These are phyloP conservation scores for Sporothrix luriei DNA, from an alignment of 2,329 filamentous ascomycete genomes.

Conservation along the genomic window DNA sequence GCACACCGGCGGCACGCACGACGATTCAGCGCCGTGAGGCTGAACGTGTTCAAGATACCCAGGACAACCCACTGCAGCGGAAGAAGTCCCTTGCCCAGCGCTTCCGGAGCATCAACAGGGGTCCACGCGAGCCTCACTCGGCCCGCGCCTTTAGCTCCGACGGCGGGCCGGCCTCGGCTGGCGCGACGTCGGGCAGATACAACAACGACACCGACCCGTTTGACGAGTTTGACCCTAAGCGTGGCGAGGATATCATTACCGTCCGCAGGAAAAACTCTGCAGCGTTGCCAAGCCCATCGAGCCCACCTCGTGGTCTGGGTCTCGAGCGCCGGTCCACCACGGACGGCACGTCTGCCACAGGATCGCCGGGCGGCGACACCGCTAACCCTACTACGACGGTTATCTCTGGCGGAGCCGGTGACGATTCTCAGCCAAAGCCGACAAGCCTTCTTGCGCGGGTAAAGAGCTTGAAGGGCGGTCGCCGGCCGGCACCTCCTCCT, in stretches of 20 bases:
- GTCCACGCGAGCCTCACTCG: conserved; percentile 62
- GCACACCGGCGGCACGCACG: conserved; percentile 79
- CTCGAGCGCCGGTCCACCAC: conserved; percentile 68
- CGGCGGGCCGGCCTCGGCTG: conserved; percentile 38
- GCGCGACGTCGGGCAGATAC: conserved; percentile 31
- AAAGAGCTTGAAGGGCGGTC: conserved; percentile 77
- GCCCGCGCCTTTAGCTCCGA: conserved; percentile 33
- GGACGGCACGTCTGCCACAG: conserved; percentile 48
- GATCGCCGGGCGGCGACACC: background rate
- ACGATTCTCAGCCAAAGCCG: conserved; percentile 45
- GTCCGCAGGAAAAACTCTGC: conserved; percentile 44
- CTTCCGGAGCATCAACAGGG: conserved; percentile 79
- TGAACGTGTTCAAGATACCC: conserved; percentile 62
- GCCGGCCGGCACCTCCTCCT: conserved; percentile 47
- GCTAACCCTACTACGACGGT: conserved; percentile 10
- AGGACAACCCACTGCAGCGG: conserved; percentile 67
- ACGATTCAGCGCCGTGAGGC: conserved; percentile 76
- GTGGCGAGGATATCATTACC: conserved; percentile 55
- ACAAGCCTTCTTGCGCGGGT: conserved; percentile 72
- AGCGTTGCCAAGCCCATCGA: conserved; percentile 45
- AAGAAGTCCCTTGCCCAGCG: conserved; percentile 96
- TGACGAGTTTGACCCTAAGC: conserved; percentile 70
- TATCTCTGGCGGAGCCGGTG: conserved; percentile 40
- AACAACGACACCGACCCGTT: conserved; percentile 59
- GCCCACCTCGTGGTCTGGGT: conserved; percentile 56